Evolutionary conservation across 2,329 filamentous ascomycete species (phyloP).

Genomic region (Botrytis fabae): DNA sequence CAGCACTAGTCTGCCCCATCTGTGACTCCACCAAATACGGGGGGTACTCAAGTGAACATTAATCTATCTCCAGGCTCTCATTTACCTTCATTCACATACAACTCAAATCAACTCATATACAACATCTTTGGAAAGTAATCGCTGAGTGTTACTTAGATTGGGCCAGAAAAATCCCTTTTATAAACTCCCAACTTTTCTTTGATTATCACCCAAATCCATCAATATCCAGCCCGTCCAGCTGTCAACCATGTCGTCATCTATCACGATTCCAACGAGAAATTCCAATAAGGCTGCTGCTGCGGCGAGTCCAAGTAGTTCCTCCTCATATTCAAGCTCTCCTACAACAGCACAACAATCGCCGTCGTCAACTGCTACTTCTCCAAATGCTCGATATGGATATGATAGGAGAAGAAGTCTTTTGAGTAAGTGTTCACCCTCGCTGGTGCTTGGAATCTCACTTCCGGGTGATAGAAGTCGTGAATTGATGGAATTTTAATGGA

Average conservation of each 20-base stretch:
- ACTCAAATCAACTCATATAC: constrained; percentile 1
- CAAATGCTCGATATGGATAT: constrained; percentile 48
- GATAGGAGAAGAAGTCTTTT: constrained; percentile 61
- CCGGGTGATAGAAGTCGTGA: not conserved
- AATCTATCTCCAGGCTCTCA: not conserved
- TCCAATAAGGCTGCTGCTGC: constrained; percentile 47
- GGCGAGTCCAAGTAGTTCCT: constrained; percentile 49
- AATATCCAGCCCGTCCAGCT: not conserved
- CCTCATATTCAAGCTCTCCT: constrained; percentile 58
- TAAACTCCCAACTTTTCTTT: not conserved
- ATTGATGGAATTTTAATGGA: not conserved
- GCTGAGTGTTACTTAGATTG: not conserved
- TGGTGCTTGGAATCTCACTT: constrained; percentile 4
- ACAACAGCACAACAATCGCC: constrained; percentile 50
- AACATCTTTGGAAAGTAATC: not conserved
- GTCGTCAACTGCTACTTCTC: constrained; percentile 42
- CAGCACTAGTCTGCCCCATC: not conserved
- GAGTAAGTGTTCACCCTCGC: constrained; percentile 48
- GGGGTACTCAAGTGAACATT: not conserved
- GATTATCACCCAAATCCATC: not conserved
- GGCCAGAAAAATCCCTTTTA: not conserved
- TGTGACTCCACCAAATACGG: constrained; percentile 11
- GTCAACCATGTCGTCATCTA: constrained; percentile 61
- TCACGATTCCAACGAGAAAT: constrained; percentile 61
- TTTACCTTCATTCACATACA: not conserved